These are phyloP conservation scores for Sphaerobolus stellatus DNA, from an alignment of 1,284 basidiomycete species.

Conservation along the genomic window DNA sequence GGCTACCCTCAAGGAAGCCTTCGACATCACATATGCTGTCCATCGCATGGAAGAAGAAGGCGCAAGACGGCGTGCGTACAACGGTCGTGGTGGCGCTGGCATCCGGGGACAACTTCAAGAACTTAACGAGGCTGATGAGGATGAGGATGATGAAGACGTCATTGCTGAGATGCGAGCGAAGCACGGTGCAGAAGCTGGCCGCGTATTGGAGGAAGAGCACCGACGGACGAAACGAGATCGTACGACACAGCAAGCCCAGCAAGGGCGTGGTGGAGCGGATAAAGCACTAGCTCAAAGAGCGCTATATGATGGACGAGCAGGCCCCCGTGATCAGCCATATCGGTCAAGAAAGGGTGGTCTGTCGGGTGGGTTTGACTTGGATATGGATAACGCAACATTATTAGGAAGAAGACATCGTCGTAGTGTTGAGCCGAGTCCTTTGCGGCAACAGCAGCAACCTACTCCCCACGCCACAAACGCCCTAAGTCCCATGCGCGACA, in stretches of 20 bases:
- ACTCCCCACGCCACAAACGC: no score
- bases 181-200: slow-evolving; percentile 44
- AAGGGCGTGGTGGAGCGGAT: slow-evolving; percentile 34
- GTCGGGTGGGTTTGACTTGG: slow-evolving; percentile 68
- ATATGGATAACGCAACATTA: slow-evolving; percentile 81
- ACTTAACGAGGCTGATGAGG: slow-evolving; percentile 93
- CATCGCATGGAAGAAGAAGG: slow-evolving; percentile 99
- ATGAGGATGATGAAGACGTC: slow-evolving; percentile 52
- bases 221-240: slow-evolving; percentile 22
- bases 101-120: slow-evolving; percentile 78
- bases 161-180: slow-evolving; percentile 41
- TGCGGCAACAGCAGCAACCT: slow-evolving; percentile 13
- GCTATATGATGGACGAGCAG: slow-evolving; percentile 71
- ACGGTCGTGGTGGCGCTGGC: slow-evolving; percentile 75
- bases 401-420: slow-evolving; percentile 67
- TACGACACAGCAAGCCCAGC: slow-evolving; percentile 26
- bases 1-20: slow-evolving; percentile 93
- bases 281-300: slow-evolving; percentile 32
- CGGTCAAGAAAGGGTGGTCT: slow-evolving; percentile 35
- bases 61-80: slow-evolving; percentile 77
- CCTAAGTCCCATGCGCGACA: no score
- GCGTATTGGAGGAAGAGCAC: slow-evolving; percentile 34
- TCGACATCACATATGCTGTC: slow-evolving; percentile 98
- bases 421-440: slow-evolving; percentile 37
- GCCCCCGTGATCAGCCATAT: slow-evolving; percentile 60